Base-by-base conservation (phyloP, 768 basidiomycete species). In the Megacollybia marginata region DNA sequence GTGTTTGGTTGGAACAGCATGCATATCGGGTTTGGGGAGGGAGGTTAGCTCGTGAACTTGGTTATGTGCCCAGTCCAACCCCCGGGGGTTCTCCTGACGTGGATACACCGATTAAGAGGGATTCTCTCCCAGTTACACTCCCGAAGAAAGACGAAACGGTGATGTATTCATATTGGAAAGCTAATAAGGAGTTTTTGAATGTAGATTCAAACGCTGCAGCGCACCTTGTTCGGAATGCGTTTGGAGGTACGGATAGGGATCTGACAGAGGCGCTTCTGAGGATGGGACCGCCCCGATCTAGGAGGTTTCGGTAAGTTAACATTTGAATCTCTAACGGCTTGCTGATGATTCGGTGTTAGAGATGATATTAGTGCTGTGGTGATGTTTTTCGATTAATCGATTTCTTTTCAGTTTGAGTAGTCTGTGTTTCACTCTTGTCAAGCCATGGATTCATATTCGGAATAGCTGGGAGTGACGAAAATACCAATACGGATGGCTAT, bases 161-260 rank as follows among this genome's bases (percentile, higher is more conserved):
- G 48, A 63, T 67, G 55, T 67, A 75, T 57, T 52, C 54, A 19
- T 57, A 63, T 38, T 70, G 71, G 70, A 46, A 64, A 23, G 55
- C 62, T 32, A 54, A 68, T 48, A 73, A 76, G 57, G 58, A 48
- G 33, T 76, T 76, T 49, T 57, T 72, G 44, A 62, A 66, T 53
- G 58, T 62, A 46, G 71, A 76, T 52, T 54, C 52, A n/a, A 78
- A 78, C 51, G 71, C 69, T 19, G 70, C 72, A 1, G 71, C 70
- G 6, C 79, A 82, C 61, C 54, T 83, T 31, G 62, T 73, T 33
- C 62, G 78, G 47, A 82, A 81, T 53, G 76, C 76, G 1, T 63
- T 82, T 0, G 78, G 78, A 7, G 79, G 80, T 1, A 74, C 71
- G 5, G 67, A 78, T 58, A 44, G 55, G 18, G 70, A 76, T 54